phyloP scores from a whole-genome alignment of 768 basidiomycete genomes.

The Trametes elegans region DNA sequence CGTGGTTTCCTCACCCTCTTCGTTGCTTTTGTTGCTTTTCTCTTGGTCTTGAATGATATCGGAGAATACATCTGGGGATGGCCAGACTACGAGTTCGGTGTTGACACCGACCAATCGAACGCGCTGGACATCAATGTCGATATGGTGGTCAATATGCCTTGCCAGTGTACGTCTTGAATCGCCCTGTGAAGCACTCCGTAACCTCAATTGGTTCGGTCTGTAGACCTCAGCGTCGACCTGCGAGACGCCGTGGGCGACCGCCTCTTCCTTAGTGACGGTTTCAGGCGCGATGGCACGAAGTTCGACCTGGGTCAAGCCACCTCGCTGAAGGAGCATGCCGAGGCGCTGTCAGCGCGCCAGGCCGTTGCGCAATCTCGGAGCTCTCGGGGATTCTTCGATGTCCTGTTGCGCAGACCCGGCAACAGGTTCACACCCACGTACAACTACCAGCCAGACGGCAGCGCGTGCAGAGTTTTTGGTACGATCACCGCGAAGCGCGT shows the following conservation, averaged over 20 bases:
- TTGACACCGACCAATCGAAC: slow-evolving; percentile 62
- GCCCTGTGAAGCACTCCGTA: background rate
- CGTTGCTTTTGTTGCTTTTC: slow-evolving; percentile 59
- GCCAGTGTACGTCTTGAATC: slow-evolving; percentile 64
- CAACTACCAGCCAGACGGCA: slow-evolving; percentile 62
- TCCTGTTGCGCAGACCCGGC: slow-evolving; percentile 44
- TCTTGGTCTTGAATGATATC: slow-evolving; percentile 85
- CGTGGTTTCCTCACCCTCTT: slow-evolving; percentile 81
- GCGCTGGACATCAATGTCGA: slow-evolving; percentile 89
- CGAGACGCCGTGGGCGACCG: slow-evolving; percentile 94
- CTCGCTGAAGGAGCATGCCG: slow-evolving; percentile 66
- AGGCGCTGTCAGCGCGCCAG: slow-evolving; percentile 64
- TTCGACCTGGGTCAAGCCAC: slow-evolving; percentile 86
- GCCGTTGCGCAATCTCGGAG: slow-evolving; percentile 70
- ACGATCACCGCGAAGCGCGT: slow-evolving; percentile 84
- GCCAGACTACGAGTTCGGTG: slow-evolving; percentile 85
- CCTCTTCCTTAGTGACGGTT: slow-evolving; percentile 73
- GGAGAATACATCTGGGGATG: slow-evolving; percentile 94
- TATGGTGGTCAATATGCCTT: slow-evolving; percentile 90
- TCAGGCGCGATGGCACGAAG: slow-evolving; percentile 80
- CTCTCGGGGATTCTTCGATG: slow-evolving; percentile 70
- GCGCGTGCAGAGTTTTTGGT: slow-evolving; percentile 86
- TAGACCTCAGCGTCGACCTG: slow-evolving; percentile 85
- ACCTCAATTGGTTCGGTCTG: background rate
- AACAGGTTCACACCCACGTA: slow-evolving; percentile 69